Evolutionary conservation across 805 yeast genomes (phyloP), one percentile per base, ranked within the genome.

Genomic region (Candida lessepsii): DNA sequence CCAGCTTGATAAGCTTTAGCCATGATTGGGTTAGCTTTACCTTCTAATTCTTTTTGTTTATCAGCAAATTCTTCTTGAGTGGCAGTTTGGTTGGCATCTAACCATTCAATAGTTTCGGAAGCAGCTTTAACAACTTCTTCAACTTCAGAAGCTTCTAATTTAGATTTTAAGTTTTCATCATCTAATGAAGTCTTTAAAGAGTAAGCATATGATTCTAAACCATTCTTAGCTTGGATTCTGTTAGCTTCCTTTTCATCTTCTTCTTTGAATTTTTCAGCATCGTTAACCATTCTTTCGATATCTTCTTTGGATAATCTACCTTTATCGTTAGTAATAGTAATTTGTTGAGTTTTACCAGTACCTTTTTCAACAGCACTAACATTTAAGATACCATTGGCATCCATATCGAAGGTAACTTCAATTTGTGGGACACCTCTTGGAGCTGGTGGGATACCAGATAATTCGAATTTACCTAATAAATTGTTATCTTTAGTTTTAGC

Each of bases 341-440:
- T 91, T 83, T 91, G 84, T 76, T 84, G 88, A 56, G 96, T 73
- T 80, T 90, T 91, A 77, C 97, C 98, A 51, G 97, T 91, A 75
- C 96, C 96, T 81, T 91, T 90, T 78, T 90, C 98, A 56, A 89
- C 77, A 46, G 97, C 97, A 54, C 95, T 83, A 44, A 90, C 97
- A 70, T 90, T 90, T 72, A 90, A 76, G 72, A 90, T 90, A 77
- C 97, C 97, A 71, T 90, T 90, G 53, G 97, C 96, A 70, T 90
- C 97, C 60, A 90, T 76, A 69, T 90, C 97, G 64, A 90, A 90
- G 58, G 96, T 90, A 54, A 90, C 97, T 79, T 90, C 97, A 58
- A 90, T 84, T 76, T 89, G 96, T 62, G 97, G 97, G 52, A 86
- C 95, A 79, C 97, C 97, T 76, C 96, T 88, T 74, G 96, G 96